phyloP scores from a whole-genome alignment of 257 asterid species.

The Datura wrightii region DNA sequence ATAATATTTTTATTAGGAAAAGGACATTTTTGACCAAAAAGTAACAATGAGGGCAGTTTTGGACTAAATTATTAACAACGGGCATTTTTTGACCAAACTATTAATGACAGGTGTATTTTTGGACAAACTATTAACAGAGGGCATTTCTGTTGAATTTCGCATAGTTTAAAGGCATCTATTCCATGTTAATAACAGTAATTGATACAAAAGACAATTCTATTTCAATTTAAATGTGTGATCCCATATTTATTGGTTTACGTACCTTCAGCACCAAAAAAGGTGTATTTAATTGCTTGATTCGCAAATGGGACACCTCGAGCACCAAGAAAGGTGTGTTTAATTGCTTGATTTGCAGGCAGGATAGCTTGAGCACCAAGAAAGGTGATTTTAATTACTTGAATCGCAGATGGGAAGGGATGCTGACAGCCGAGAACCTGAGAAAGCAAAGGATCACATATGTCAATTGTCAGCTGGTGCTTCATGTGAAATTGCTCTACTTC shows the following conservation, averaged over 20 bases:
- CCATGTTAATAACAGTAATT: neutral
- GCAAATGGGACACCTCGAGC: neutral
- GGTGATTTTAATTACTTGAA: neutral
- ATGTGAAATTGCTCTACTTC: neutral
- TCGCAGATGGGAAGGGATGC: neutral
- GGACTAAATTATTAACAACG: no score
- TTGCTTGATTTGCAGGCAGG: neutral
- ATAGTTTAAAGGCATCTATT: no score
- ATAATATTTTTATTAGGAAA: no score
- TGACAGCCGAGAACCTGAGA: neutral
- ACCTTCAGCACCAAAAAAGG: neutral
- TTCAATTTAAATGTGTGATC: neutral
- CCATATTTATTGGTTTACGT: neutral
- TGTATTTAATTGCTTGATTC: neutral
- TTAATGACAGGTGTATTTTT: no score
- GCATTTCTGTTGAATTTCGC: no score
- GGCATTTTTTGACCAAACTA: no score
- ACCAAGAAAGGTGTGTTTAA: neutral
- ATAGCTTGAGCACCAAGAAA: neutral
- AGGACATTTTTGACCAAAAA: no score
- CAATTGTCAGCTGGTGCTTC: neutral
- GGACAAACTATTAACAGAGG: no score
- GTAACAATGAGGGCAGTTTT: no score
- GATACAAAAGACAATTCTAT: slow-evolving; percentile 17
- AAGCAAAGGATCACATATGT: neutral